Base-by-base conservation (phyloP, 352 stramenopile species). In the Phytophthora aleatoria region DNA sequence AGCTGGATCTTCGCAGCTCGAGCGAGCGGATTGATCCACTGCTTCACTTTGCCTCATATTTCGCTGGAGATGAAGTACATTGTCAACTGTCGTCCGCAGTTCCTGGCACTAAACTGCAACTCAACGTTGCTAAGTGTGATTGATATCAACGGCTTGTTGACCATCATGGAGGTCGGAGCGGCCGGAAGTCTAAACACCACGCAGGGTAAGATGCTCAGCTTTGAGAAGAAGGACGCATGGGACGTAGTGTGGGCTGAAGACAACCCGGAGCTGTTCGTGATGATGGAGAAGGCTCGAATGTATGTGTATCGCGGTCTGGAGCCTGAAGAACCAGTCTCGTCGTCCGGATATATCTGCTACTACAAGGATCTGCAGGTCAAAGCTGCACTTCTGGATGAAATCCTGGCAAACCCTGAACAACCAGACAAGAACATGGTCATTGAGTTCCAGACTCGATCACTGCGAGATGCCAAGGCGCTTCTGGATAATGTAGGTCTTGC, bases 271-370 rank as follows among this genome's bases (percentile, higher is more conserved):
- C 67, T 97, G 12, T 96, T 98, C 58, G 92, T 95, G 33, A 89
- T 97, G 67, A 95, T 95, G 83, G 92, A 98, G 57, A 98, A 98
- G 69, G 94, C 89, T 8, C 80, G 90, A 27, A 93, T 98, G 81
- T 93, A 96, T 49, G 79, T 98, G 7, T 97, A 92, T 71, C 83
- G 90, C 2, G 76, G 74, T 8, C 74, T 96, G 0, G 84, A 95
- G 36, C 75, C 81, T 1, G 94, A 98, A 43, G 94, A 98, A 54
- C 94, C 94, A 11, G 81, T 97, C 39, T 75, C 92, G 4, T 97
- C 85, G 39, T 95, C 84, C 0, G 94, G 88, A 15, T 97, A 97
- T 56, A 62, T 98, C 0, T 96, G 83, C 57, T 82, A 84, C 44
- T 97, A 97, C 69, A 86, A 88, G 44, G 88, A 97, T 51, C 59